Evolutionary conservation across 352 stramenopile species (phyloP).

Genomic region (Phytophthora ohioensis): DNA sequence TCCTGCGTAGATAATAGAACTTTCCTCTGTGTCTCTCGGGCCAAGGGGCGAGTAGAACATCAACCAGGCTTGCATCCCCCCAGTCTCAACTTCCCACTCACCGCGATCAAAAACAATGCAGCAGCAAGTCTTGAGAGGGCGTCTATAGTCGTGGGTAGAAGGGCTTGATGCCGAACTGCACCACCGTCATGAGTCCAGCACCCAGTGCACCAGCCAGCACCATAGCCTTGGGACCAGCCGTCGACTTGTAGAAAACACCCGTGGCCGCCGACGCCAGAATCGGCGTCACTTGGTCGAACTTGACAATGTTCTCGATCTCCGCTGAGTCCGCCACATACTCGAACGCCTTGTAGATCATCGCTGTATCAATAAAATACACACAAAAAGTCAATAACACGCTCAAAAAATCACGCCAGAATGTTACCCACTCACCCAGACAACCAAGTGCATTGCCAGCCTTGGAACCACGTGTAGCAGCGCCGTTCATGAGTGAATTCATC

Average conservation of each 20-base stretch:
- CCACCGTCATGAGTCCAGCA: slow-evolving; percentile 81
- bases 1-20: slow-evolving; percentile 9
- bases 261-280: slow-evolving; percentile 86
- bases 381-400: slow-evolving; percentile 22
- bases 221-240: slow-evolving; percentile 84
- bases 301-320: slow-evolving; percentile 85
- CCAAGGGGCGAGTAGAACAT: background rate
- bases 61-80: slow-evolving; percentile 2
- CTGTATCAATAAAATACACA: slow-evolving; percentile 39
- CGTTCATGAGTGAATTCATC: slow-evolving; percentile 92
- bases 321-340: slow-evolving; percentile 82
- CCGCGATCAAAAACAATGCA: slow-evolving; percentile 25
- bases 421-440: slow-evolving; percentile 64
- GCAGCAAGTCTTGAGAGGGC: slow-evolving; percentile 16
- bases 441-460: slow-evolving; percentile 87
- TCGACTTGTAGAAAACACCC: slow-evolving; percentile 90
- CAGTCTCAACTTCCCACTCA: slow-evolving; percentile 1
- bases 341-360: slow-evolving; percentile 90
- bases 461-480: slow-evolving; percentile 78
- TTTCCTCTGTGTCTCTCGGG: background rate
- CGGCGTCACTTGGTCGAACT: slow-evolving; percentile 86
- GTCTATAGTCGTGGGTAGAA: slow-evolving; percentile 84
- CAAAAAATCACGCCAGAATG: background rate
- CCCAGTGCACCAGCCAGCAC: slow-evolving; percentile 82
- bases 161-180: slow-evolving; percentile 89